These are phyloP conservation scores for Dictyostelium citrinum DNA, from an alignment of 78 protist species.

Conservation along the genomic window DNA sequence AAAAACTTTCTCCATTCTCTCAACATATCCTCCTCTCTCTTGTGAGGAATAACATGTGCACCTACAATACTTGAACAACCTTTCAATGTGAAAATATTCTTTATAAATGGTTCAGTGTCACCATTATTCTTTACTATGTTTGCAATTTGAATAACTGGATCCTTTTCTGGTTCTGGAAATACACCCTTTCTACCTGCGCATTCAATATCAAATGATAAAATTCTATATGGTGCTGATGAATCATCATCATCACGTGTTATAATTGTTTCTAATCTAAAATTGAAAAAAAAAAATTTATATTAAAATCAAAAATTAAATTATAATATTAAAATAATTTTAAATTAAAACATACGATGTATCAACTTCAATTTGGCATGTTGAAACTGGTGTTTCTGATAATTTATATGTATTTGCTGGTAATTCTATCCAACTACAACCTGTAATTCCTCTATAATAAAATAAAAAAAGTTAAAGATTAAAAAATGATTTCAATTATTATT, in stretches of 20 bases:
- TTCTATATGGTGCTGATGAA: slow-evolving; percentile 97
- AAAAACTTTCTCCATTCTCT: slow-evolving; percentile 86
- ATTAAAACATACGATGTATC: slow-evolving; percentile 54
- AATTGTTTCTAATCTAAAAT: slow-evolving; percentile 14
- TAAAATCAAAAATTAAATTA: too few species aligned
- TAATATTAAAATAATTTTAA: background rate
- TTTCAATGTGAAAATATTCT: slow-evolving; percentile 89
- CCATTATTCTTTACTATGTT: slow-evolving; percentile 85
- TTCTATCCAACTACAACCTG: slow-evolving; percentile 87
- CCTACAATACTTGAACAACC: slow-evolving; percentile 95
- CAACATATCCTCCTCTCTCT: slow-evolving; percentile 90
- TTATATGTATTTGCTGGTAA: slow-evolving; percentile 89
- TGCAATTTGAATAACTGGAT: slow-evolving; percentile 99
- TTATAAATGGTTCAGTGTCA: slow-evolving; percentile 71
- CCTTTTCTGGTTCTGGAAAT: slow-evolving; percentile 98
- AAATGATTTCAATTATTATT: background rate
- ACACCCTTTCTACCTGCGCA: slow-evolving; percentile 96
- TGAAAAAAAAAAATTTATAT: too few species aligned
- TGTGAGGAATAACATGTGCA: slow-evolving; percentile 88
- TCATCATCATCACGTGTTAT: slow-evolving; percentile 66
- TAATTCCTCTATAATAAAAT: background rate
- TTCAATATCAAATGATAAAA: slow-evolving; percentile 98
- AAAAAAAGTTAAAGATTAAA: too few species aligned
- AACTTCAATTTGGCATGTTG: slow-evolving; percentile 83
- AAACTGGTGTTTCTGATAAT: background rate